Conservation (phyloP, 208 protist genomes). For the Leishmania lainsoni region DNA sequence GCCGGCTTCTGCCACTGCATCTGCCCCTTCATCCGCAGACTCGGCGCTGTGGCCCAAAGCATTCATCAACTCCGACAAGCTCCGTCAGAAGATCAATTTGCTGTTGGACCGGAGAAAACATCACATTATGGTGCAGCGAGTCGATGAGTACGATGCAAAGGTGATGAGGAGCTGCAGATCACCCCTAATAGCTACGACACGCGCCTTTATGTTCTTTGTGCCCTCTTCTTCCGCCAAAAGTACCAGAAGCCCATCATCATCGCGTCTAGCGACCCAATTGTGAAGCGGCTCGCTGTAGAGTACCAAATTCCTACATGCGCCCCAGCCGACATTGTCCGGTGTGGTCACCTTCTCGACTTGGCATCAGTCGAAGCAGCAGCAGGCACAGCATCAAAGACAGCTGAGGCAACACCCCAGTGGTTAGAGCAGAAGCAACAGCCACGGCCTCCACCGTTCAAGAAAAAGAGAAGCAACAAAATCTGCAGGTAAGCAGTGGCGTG, state of each 20-base stretch:
- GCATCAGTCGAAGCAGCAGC: background rate
- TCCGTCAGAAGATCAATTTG: conserved; percentile 19
- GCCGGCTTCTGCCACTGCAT: background rate
- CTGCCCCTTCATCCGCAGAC: background rate
- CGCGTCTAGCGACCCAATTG: background rate
- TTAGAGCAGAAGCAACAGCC: background rate
- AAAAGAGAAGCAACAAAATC: background rate
- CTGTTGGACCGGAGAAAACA: conserved; percentile 8
- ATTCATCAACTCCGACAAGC: conserved; percentile 19
- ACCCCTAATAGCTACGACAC: conserved; percentile 16
- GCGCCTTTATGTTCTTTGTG: conserved; percentile 27
- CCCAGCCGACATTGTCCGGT: conserved; percentile 9
- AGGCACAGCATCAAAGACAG: background rate
- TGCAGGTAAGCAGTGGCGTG: background rate
- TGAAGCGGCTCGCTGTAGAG: conserved; percentile 2
- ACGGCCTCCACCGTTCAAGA: background rate
- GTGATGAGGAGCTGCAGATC: conserved; percentile 22
- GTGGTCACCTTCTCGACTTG: conserved; percentile 1
- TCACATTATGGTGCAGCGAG: conserved; percentile 28
- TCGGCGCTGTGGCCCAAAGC: conserved; percentile 16
- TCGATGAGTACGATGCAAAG: conserved; percentile 28
- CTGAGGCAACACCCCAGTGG: background rate
- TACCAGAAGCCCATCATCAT: conserved; percentile 5
- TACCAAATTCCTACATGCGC: conserved; percentile 10
- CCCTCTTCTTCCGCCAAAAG: conserved; percentile 30